Evolutionary conservation across 2,329 filamentous ascomycete genomes (phyloP).

Genomic region (Colletotrichum tamarilloi): DNA sequence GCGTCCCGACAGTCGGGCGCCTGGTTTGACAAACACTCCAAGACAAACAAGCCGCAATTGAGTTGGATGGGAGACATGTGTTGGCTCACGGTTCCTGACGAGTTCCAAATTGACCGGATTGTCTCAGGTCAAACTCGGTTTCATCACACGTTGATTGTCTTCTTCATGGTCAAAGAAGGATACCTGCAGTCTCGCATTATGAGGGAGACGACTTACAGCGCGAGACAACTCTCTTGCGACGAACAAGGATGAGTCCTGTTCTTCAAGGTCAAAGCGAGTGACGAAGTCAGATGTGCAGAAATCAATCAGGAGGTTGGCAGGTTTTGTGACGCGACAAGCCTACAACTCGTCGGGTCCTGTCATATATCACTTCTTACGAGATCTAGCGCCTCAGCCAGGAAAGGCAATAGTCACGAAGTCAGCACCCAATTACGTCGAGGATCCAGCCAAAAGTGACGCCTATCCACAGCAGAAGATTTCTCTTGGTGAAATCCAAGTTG

Average conservation of each 20-base stretch:
- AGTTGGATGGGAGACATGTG: conserved; percentile 21
- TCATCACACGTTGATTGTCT: conserved; percentile 8
- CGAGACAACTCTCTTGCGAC: background rate
- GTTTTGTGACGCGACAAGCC: background rate
- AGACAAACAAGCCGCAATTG: conserved; percentile 24
- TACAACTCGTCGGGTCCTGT: background rate
- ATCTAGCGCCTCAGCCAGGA: conserved; percentile 28
- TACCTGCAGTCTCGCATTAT: background rate
- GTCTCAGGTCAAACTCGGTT: conserved; percentile 20
- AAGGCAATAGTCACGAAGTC: conserved; percentile 29
- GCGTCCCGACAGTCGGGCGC: conserved; percentile 32
- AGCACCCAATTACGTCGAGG: conserved; percentile 9
- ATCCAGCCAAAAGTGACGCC: background rate
- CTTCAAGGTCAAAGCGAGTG: conserved; percentile 1
- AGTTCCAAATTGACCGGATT: conserved; percentile 15
- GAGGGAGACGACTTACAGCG: background rate
- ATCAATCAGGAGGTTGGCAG: background rate
- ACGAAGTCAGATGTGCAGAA: background rate
- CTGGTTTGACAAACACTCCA: conserved; percentile 12
- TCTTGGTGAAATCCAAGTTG: background rate
- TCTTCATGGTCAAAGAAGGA: conserved; percentile 17
- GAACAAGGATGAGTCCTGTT: conserved; percentile 13
- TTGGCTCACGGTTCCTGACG: conserved; percentile 16
- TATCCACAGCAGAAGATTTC: background rate
- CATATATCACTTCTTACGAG: conserved; percentile 25